Base-by-base conservation (phyloP, 164 flowering plant genomes). In the Macadamia tetraphylla region DNA sequence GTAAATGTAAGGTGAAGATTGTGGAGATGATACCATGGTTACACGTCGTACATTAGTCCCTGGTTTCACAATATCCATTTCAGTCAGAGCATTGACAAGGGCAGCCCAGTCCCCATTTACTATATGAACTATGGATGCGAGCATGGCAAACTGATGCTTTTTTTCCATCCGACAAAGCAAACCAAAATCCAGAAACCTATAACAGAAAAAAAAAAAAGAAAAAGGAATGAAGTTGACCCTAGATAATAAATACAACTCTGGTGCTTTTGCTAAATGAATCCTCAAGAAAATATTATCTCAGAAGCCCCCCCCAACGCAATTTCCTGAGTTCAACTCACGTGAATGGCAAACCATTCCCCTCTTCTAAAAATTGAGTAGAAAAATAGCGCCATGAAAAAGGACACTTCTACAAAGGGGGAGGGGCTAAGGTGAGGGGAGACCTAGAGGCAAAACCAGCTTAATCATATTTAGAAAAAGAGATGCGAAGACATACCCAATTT, bases 181-280 rank as follows among this genome's bases (percentile, higher is more conserved):
- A 60, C 99, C 99, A 83, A 94, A 94, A 81, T 94, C 99, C 72
- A 94, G 83, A 84, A 92, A 92, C 84, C 97, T 94, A 71, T 49
- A 62, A 74, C 1, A 67, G 40, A 64, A 77, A 63, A 64, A n/a
- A 64, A 77, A 63, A 64, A n/a, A 70, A 17, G 40, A 77, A 63
- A n/a, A 70, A 17, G 40, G 64, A 64, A 46, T 61, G 35, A 23
- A 29, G 9, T 11, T 1, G 18, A 40, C 40, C 9, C 11, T 7
- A 59, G 10, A 40, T 29, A 58, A 46, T 6, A 58, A 40, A 51
- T 6, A 59, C 29, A 65, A 57, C 57, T 35, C 60, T 64, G 2
- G 29, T 42, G 40, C 40, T 35, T 23, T 29, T 13, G 48, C 40
- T n/a, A 12, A 60, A 68, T 46, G n/a, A 67, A 58, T 63, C 7